Evolutionary conservation across 345 rosid species (phyloP).

Genomic region (Linum trigynum): DNA sequence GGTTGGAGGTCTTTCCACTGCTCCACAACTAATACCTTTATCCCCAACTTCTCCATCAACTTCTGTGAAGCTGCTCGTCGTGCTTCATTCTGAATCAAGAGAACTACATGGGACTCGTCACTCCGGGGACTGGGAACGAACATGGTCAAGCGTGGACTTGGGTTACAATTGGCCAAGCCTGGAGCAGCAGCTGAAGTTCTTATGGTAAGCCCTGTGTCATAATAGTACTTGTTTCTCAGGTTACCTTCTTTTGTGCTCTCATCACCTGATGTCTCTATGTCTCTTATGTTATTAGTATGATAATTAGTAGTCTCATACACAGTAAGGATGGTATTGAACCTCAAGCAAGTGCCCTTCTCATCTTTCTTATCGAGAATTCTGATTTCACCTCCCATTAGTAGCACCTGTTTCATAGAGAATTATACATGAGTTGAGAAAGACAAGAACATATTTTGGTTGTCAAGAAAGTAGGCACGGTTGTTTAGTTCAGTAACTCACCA

Average conservation of each 20-base stretch:
- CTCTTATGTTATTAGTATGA: slow-evolving; percentile 12
- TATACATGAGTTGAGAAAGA: no score
- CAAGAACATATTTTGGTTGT: not conserved
- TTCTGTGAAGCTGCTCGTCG: slow-evolving; percentile 38
- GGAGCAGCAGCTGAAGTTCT: slow-evolving; percentile 20
- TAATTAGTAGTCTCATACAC: slow-evolving; percentile 13
- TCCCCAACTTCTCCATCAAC: slow-evolving; percentile 43
- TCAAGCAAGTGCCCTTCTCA: slow-evolving; percentile 69
- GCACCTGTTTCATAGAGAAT: slow-evolving; percentile 34
- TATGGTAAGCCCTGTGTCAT: slow-evolving; percentile 20
- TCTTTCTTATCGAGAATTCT: slow-evolving; percentile 44
- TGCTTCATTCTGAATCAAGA: slow-evolving; percentile 39
- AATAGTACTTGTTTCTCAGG: slow-evolving; percentile 28
- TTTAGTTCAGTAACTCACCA: slow-evolving; percentile 12
- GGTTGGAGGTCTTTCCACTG: slow-evolving; percentile 35
- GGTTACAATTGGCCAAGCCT: slow-evolving; percentile 16
- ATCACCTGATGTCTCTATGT: slow-evolving; percentile 22
- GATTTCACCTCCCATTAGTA: slow-evolving; percentile 82
- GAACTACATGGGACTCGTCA: slow-evolving; percentile 52
- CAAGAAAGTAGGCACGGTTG: not conserved
- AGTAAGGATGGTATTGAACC: slow-evolving; percentile 48
- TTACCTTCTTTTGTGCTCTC: not conserved
- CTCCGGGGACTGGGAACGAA: slow-evolving; percentile 31
- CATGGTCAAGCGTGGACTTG: slow-evolving; percentile 42
- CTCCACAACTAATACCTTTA: slow-evolving; percentile 35